Evolutionary conservation across 345 rosid species (phyloP).

Genomic region (Psidium guajava): DNA sequence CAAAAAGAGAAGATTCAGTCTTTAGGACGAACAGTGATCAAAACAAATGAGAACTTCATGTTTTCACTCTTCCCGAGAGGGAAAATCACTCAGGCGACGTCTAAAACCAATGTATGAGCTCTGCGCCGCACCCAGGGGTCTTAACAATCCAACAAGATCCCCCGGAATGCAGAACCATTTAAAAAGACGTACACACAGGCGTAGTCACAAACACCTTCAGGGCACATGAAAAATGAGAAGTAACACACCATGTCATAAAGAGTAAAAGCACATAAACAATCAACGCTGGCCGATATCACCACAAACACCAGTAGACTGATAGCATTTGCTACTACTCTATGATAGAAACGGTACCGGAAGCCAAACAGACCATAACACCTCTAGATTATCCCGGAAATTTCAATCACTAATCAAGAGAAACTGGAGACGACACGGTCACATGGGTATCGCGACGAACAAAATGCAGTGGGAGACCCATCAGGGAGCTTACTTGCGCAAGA

Average conservation of each 20-base stretch:
- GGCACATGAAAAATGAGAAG: background rate
- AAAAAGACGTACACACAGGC: background rate
- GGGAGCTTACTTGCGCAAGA: background rate
- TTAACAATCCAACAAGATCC: background rate
- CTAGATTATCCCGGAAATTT: background rate
- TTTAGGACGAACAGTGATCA: background rate
- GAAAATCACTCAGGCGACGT: background rate
- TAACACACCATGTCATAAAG: background rate
- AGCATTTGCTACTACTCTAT: background rate
- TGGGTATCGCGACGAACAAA: background rate
- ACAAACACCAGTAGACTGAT: background rate
- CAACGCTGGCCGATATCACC: background rate
- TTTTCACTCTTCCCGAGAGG: background rate
- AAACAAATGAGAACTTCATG: background rate
- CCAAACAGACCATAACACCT: background rate
- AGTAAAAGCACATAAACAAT: background rate
- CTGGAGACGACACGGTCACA: background rate
- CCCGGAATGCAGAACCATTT: background rate
- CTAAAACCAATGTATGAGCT: background rate
- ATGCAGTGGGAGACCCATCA: background rate
- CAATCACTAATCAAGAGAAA: background rate
- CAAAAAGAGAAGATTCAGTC: background rate
- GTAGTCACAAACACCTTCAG: constrained; percentile 18
- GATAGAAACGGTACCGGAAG: background rate
- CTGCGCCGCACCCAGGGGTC: background rate